These are phyloP conservation scores for Acanthamoeba lenticulata DNA, from an alignment of 208 protist species.

Conservation along the genomic window DNA sequence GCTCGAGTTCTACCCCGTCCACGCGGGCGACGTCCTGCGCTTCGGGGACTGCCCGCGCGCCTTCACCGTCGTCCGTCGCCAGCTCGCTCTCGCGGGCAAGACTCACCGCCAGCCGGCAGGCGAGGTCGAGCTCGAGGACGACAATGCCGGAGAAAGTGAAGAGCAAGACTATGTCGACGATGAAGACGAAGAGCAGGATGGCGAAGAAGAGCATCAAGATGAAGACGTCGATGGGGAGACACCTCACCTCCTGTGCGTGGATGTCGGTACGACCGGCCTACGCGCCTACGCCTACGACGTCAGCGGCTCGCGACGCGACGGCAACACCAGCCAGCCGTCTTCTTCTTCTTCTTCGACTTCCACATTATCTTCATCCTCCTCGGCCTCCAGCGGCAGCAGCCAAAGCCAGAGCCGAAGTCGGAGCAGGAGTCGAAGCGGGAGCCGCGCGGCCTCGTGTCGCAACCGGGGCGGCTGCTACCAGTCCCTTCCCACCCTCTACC, in stretches of 20 bases:
- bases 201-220: neutral
- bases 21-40: neutral
- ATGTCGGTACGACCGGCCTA: constrained; percentile 59
- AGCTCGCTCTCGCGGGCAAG: neutral
- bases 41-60: constrained; percentile 12
- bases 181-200: neutral
- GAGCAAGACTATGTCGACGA: neutral
- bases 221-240: constrained; percentile 40
- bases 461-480: constrained; percentile 53
- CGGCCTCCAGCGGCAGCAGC: neutral
- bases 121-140: neutral
- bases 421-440: neutral
- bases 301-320: neutral
- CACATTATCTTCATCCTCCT: no score
- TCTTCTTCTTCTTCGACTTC: no score
- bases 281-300: constrained; percentile 53
- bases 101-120: neutral
- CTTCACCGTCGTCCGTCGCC: neutral
- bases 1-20: neutral
- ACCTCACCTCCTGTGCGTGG: constrained; percentile 44
- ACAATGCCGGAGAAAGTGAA: neutral
- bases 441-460: neutral
- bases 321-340: no score
- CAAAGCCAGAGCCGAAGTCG: neutral
- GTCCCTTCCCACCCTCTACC: constrained; percentile 53